Evolutionary conservation across 345 rosid genomes (phyloP).

Genomic region (Odontarrhena argentea): DNA sequence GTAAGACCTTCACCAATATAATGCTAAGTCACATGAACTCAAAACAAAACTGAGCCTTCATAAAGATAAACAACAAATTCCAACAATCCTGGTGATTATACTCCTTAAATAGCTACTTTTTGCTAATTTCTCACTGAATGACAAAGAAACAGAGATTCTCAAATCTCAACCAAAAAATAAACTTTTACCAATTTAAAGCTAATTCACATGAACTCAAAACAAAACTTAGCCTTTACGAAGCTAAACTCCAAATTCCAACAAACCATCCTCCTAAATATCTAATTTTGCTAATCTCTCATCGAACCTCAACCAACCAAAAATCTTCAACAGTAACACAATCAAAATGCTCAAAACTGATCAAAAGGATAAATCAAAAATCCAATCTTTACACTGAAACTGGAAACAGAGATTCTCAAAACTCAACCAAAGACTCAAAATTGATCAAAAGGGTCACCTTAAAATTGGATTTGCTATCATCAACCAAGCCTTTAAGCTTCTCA

Average conservation of each 20-base stretch:
- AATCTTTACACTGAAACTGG: no score
- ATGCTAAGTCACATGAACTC: neutral
- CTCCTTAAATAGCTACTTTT: neutral
- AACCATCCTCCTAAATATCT: no score
- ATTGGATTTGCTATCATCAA: slow-evolving; percentile 70
- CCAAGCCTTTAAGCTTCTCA: slow-evolving; percentile 53
- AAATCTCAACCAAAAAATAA: no score
- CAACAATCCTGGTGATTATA: neutral
- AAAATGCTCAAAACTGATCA: no score
- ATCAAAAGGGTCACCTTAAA: slow-evolving; percentile 62
- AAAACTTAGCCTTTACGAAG: no score
- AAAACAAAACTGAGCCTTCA: neutral
- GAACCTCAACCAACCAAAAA: neutral
- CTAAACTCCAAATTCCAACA: no score
- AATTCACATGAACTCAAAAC: no score
- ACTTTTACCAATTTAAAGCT: no score
- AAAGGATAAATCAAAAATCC: no score
- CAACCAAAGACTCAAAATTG: neutral
- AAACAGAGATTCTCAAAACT: neutral
- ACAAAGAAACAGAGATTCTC: neutral
- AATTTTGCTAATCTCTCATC: no score
- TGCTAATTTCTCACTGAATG: neutral
- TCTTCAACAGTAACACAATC: neutral
- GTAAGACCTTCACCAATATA: neutral
- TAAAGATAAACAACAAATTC: neutral